Conservation (phyloP, 768 basidiomycete genomes). For the Pulveroboletus sp. region DNA sequence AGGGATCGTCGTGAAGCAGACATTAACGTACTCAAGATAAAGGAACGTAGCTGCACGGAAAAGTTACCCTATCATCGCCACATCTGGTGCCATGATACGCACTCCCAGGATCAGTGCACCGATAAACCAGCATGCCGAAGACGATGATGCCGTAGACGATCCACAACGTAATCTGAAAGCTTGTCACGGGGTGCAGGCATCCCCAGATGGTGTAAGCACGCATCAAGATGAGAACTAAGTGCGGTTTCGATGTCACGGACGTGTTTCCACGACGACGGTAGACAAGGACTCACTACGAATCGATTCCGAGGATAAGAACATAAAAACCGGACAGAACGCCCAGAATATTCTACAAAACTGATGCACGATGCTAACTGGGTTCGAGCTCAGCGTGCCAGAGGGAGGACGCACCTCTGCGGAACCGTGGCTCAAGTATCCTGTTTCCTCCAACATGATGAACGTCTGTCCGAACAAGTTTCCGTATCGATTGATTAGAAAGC, state of each 20-base stretch:
- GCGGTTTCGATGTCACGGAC: not conserved
- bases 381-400: not conserved
- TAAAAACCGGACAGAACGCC: constrained; percentile 6
- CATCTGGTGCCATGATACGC: not conserved
- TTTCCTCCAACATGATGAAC: constrained; percentile 3
- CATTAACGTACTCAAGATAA: not conserved
- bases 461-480: constrained; percentile 15
- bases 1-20: not conserved
- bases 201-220: constrained; percentile 21
- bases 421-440: not conserved
- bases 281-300: constrained; percentile 1
- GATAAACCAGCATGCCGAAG: not conserved
- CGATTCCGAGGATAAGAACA: constrained; percentile 12
- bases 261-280: no score
- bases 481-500: constrained; percentile 19
- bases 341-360: constrained; percentile 8
- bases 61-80: not conserved
- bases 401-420: constrained; percentile 2
- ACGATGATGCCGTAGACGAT: constrained; percentile 1
- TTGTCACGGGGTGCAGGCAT: constrained; percentile 3
- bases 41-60: not conserved
- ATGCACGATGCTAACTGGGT: not conserved
- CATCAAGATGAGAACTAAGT: constrained; percentile 19
- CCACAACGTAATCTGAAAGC: constrained; percentile 2
- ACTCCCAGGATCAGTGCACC: no score